These are phyloP conservation scores for Lentinula guzmanii DNA, from an alignment of 768 basidiomycete species.

Conservation along the genomic window DNA sequence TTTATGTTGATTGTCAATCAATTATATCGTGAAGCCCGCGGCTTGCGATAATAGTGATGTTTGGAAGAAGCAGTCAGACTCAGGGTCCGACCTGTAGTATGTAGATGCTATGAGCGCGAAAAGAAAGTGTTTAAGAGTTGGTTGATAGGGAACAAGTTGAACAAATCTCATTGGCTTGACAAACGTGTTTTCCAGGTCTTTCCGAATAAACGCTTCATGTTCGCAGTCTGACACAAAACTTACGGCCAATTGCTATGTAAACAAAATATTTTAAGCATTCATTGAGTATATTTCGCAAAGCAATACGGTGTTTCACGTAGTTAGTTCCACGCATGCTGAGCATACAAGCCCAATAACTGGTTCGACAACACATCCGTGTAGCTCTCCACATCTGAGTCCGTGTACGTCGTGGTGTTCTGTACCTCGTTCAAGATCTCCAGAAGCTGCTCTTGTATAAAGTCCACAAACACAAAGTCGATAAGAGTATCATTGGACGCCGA, in stretches of 20 bases:
- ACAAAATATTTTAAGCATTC: not conserved
- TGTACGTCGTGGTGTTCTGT: slow-evolving; percentile 34
- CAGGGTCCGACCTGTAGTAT: too few relatives aligned
- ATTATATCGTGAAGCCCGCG: not conserved
- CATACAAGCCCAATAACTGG: slow-evolving; percentile 53
- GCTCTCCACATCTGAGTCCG: slow-evolving; percentile 39
- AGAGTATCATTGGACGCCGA: slow-evolving; percentile 27
- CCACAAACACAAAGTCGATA: slow-evolving; percentile 72
- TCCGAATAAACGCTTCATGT: too few relatives aligned
- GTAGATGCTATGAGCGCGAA: too few relatives aligned
- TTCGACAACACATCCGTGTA: slow-evolving; percentile 52
- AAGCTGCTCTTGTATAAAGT: slow-evolving; percentile 56
- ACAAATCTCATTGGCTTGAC: too few relatives aligned
- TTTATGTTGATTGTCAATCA: not conserved
- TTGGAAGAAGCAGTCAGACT: not conserved
- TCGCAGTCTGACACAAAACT: too few relatives aligned
- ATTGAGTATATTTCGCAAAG: not conserved
- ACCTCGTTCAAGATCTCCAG: slow-evolving; percentile 49
- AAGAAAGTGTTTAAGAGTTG: too few relatives aligned
- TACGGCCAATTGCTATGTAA: too few relatives aligned
- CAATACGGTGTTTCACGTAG: not conserved
- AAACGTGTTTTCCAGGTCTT: too few relatives aligned
- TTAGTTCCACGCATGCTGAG: slow-evolving; percentile 40
- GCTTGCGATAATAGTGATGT: not conserved
- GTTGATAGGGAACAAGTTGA: too few relatives aligned